Conservation (phyloP, 805 yeast species). For the Cyberlindnera maritima region DNA sequence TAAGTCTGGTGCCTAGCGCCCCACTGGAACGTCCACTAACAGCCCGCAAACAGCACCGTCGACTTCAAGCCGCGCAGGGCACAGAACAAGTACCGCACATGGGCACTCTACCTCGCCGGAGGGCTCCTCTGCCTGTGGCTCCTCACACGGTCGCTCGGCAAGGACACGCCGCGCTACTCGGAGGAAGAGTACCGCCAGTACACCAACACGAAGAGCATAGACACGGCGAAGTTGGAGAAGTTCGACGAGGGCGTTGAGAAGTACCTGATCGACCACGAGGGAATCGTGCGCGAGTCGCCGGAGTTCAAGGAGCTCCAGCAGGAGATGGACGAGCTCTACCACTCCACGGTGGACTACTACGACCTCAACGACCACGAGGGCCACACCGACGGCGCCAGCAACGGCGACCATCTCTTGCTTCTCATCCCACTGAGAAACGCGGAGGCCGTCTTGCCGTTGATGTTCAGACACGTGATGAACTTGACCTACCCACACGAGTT, state of each 20-base stretch:
- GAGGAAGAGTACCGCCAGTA: slow-evolving; percentile 17
- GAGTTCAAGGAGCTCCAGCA: slow-evolving; percentile 21
- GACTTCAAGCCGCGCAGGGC: slow-evolving; percentile 28
- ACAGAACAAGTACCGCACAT: background rate
- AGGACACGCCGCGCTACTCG: no score
- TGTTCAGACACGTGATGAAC: slow-evolving; percentile 84
- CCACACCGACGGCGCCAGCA: slow-evolving; percentile 41
- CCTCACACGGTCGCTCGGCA: slow-evolving; percentile 1
- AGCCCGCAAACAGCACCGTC: slow-evolving; percentile 29
- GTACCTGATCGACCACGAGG: slow-evolving; percentile 34
- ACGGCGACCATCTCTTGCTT: slow-evolving; percentile 64
- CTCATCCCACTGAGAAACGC: slow-evolving; percentile 81
- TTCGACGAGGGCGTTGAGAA: slow-evolving; percentile 39
- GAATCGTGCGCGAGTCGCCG: slow-evolving; percentile 30
- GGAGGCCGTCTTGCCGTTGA: slow-evolving; percentile 70
- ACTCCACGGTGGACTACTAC: slow-evolving; percentile 53
- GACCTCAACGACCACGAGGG: slow-evolving; percentile 62
- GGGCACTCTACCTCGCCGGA: background rate
- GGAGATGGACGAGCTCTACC: slow-evolving; percentile 39
- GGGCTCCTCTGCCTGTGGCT: slow-evolving; percentile 1
- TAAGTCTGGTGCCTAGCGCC: slow-evolving; percentile 22
- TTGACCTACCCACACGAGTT: slow-evolving; percentile 78
- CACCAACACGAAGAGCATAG: slow-evolving; percentile 35
- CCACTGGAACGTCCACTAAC: slow-evolving; percentile 3
- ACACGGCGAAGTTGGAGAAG: slow-evolving; percentile 30